Base-by-base conservation (phyloP, 257 asterid genomes). In the Fraxinus americana region DNA sequence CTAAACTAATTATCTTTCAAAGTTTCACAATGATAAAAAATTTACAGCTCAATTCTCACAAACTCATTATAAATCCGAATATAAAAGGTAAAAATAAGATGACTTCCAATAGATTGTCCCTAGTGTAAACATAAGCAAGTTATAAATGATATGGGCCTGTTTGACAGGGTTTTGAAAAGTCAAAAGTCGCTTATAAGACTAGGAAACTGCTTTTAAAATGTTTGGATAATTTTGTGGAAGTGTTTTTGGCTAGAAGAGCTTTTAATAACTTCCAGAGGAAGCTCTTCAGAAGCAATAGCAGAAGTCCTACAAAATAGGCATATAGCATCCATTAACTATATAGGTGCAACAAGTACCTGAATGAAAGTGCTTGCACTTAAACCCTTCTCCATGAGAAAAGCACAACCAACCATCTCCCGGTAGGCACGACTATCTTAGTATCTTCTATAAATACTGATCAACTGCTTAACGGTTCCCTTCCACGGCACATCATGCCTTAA, bases 371-470 rank as follows among this genome's bases (percentile, higher is more conserved):
- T 86, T 59, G 77, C 63, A 79, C 85, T 72, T 73, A 87, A 81
- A 70, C 88, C 91, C 73, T 82, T 79, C 78, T 87, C 89, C 74
- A 79, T 36, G 75, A 88, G 86, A 83, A 90, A 82, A 77, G 61
- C 41, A 54, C 11, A 81, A 45, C 79, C 87, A 73, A 83, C 67
- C 43, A 71, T 78, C 85, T 80, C 88, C 86, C 82, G 74, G 39
- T 72, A 79, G 74, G 79, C 65, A 59, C 27, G 78, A 43, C 63
- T 79, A 72, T 80, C 86, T 57, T 82, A 80, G 66, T 21, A 45
- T 35, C 38, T 79, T 84, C 81, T 69, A 71, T 52, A 78, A 25
- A 81, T 72, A 72, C 73, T 16, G 80, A 86, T 88, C 80, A 82
- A 73, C 75, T 74, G 72, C 74, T 70, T 38, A 68, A 48, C 48